These are phyloP conservation scores for Daedaleopsis nitida DNA, from an alignment of 768 basidiomycete genomes.

Conservation along the genomic window DNA sequence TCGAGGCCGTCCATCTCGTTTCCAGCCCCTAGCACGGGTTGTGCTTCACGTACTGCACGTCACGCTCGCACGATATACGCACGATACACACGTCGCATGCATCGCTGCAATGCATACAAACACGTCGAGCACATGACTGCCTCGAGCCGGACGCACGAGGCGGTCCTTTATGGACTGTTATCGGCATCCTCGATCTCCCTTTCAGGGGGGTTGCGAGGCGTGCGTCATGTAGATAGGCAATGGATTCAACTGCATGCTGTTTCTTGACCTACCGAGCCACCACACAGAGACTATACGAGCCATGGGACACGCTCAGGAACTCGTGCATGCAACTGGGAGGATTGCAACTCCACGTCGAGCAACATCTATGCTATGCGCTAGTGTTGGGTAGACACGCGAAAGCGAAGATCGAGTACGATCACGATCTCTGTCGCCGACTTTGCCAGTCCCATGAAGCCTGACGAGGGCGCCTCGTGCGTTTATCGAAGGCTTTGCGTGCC, in stretches of 20 bases:
- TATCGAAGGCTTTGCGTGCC: slow-evolving; percentile 17
- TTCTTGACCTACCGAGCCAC: slow-evolving; percentile 4
- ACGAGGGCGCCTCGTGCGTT: slow-evolving; percentile 19
- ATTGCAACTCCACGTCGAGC: background rate
- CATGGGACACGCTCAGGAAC: background rate
- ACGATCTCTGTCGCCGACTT: slow-evolving; percentile 8
- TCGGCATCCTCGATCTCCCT: slow-evolving; percentile 17
- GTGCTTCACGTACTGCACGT: background rate
- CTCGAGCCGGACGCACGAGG: slow-evolving; percentile 21
- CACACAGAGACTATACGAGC: background rate
- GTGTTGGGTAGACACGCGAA: background rate
- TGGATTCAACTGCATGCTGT: slow-evolving; percentile 7
- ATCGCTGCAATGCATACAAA: background rate
- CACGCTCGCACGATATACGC: background rate
- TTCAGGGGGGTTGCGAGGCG: slow-evolving; percentile 15
- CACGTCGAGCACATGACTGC: slow-evolving; percentile 10
- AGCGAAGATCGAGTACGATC: background rate
- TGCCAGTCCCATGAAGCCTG: slow-evolving; percentile 5
- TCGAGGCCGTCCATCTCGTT: background rate
- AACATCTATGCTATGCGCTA: background rate
- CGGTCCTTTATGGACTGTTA: slow-evolving; percentile 3
- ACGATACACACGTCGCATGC: background rate
- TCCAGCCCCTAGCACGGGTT: background rate
- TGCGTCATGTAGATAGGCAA: slow-evolving; percentile 16
- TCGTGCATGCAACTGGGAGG: background rate